phyloP scores from a whole-genome alignment of 2,329 filamentous ascomycete species.

The Phoma sp. region DNA sequence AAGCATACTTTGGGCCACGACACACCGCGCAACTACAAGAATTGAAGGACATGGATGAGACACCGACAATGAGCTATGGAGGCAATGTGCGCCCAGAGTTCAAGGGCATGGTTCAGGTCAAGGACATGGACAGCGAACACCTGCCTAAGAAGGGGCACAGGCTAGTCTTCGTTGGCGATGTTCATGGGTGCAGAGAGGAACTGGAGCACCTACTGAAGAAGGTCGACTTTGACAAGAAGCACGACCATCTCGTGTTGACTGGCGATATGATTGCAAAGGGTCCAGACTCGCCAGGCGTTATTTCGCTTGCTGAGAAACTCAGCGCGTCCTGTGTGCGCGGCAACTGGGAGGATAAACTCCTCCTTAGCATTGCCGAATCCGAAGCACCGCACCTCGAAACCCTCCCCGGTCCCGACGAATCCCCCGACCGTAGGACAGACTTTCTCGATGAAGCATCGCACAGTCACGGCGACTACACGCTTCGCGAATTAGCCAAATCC shows the following conservation, averaged over 20 bases:
- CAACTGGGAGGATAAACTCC: slow-evolving; percentile 88
- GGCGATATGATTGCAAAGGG: slow-evolving; percentile 74
- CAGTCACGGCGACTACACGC: slow-evolving; percentile 47
- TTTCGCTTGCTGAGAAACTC: slow-evolving; percentile 75
- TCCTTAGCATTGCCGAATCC: slow-evolving; percentile 67
- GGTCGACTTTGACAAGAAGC: slow-evolving; percentile 65
- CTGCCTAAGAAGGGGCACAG: slow-evolving; percentile 61
- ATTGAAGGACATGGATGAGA: slow-evolving; percentile 43
- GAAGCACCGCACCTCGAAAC: slow-evolving; percentile 27
- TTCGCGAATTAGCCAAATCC: slow-evolving; percentile 64
- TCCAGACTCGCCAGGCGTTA: slow-evolving; percentile 79
- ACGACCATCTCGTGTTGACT: slow-evolving; percentile 56
- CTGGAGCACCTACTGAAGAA: slow-evolving; percentile 68
- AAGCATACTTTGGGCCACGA: slow-evolving; percentile 46
- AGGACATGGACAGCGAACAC: slow-evolving; percentile 56
- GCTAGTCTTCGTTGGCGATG: slow-evolving; percentile 85
- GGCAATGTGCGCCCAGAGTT: slow-evolving; percentile 58
- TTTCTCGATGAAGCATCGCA: slow-evolving; percentile 40
- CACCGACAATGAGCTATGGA: slow-evolving; percentile 51
- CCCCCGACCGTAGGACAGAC: slow-evolving; percentile 37
- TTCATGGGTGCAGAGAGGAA: slow-evolving; percentile 83
- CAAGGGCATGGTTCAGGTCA: slow-evolving; percentile 59
- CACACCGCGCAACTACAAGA: slow-evolving; percentile 45
- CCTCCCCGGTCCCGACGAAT: slow-evolving; percentile 40
- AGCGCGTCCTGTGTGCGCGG: slow-evolving; percentile 85